Percentiles rank a stretch among this genome's conserved stretches.
Conservation (phyloP, 1,284 basidiomycete species). For the Psilocybe mexicana region DNA sequence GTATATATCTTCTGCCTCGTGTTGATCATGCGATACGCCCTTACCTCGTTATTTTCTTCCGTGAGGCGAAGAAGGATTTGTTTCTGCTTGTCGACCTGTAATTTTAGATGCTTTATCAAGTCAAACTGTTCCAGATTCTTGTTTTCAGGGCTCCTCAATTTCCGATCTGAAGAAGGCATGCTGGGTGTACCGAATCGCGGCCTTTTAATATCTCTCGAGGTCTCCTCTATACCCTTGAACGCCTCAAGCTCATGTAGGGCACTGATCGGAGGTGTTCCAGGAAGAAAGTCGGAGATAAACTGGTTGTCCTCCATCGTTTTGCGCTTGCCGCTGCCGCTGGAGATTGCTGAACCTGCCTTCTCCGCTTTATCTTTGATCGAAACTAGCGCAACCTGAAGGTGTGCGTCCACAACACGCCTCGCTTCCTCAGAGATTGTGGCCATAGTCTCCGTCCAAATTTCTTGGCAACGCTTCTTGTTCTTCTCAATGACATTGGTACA, state of each 20-base stretch:
- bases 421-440: conserved; percentile 41
- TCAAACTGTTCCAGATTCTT: conserved; percentile 14
- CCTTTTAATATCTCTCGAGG: conserved; percentile 11
- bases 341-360: not conserved
- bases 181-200: conserved; percentile 8
- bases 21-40: conserved; percentile 1
- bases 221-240: conserved; percentile 5
- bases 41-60: conserved; percentile 35
- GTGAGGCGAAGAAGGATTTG: conserved; percentile 32
- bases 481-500: conserved; percentile 42
- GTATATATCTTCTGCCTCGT: conserved; percentile 1
- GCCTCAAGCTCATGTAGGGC: not conserved
- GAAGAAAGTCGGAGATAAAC: not conserved
- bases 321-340: conserved; percentile 1
- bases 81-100: conserved; percentile 39
- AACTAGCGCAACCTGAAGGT: conserved; percentile 37
- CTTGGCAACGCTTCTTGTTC: conserved; percentile 38
- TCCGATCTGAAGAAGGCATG: conserved; percentile 5
- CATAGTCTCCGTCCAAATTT: conserved; percentile 47
- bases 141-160: not conserved
- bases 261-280: conserved; percentile 4
- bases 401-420: conserved; percentile 38
- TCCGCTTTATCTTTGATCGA: conserved; percentile 38
- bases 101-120: conserved; percentile 36
- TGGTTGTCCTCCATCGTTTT: conserved; percentile 4